Evolutionary conservation across 225 moss, liverwort and hornwort genomes (phyloP), one percentile per base, ranked within the genome.

Genomic region (Anthoceros angustus): DNA sequence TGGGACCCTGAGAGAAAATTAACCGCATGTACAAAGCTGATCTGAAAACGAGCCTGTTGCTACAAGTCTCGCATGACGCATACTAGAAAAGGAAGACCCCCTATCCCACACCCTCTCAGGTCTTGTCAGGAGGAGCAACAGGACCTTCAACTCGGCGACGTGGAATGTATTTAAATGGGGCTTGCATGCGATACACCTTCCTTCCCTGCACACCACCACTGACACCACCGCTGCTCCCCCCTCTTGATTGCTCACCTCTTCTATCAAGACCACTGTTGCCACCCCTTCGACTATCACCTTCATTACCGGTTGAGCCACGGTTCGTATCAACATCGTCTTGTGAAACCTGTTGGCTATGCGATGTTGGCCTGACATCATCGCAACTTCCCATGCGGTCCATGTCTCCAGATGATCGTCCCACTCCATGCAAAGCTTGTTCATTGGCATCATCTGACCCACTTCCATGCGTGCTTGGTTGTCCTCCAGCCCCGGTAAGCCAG

Each of bases 101-200:
- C 42, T 42, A 25, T 45, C 40, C 39, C 21, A 66, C 7, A 61
- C 62, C 73, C 70, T 68, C 40, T 72, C 43, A 60, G 46, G 25
- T 38, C 25, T 9, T 62, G 62, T 55, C 64, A 63, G 75, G 64
- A 72, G 68, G 42, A 72, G 69, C 2, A 32, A 32, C 32, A 32
- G 32, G 32, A 64, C 64, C 72, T 77, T 77, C 68, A 72, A 72
- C 61, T 61, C 55, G 74, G 72, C 69, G 74, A 76, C 61, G 70
- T 72, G 80, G 66, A 64, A 70, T 67, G 72, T 77, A 77, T 70
- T 74, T 76, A 63, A 77, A 74, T 66, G 73, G 70, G 12, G 68
- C 77, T 67, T 77, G 77, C 70, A 69, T 71, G 60, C 63, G 66
- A 63, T 63, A 67, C 10, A 70, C 73, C 38, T 21, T 68, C 74